phyloP scores from a whole-genome alignment of 495 filamentous ascomycete species.

The Aspergillus funiculosus region DNA sequence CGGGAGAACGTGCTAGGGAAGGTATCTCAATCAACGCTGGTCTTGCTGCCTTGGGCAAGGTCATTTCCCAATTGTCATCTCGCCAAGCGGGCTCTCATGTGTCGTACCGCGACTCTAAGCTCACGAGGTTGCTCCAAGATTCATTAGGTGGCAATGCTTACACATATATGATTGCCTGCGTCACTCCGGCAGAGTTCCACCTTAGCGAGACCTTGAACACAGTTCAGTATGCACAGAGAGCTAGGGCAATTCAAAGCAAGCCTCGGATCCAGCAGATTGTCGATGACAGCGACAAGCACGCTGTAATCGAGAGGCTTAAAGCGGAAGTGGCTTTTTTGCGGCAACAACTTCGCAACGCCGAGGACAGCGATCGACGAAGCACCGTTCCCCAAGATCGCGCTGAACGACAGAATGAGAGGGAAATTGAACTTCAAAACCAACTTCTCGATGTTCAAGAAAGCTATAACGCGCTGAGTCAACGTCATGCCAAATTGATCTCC shows the following conservation, averaged over 20 bases:
- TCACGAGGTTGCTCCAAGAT: conserved; percentile 93
- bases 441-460: conserved; percentile 91
- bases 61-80: conserved; percentile 96
- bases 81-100: conserved; percentile 84
- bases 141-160: conserved; percentile 97
- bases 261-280: conserved; percentile 86
- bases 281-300: conserved; percentile 93
- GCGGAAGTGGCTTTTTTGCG: conserved; percentile 91
- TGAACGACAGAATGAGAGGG: conserved; percentile 77
- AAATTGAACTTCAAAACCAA: conserved; percentile 89
- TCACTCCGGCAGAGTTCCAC: conserved; percentile 95
- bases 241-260: conserved; percentile 94
- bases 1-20: conserved; percentile 91
- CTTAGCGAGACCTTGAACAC: conserved; percentile 97
- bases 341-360: conserved; percentile 76
- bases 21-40: conserved; percentile 99
- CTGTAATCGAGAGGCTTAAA: conserved; percentile 86
- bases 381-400: conserved; percentile 56
- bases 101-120: conserved; percentile 94
- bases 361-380: conserved; percentile 57
- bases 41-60: conserved; percentile 90
- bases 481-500: conserved; percentile 91
- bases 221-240: conserved; percentile 91
- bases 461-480: conserved; percentile 81
- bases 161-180: conserved; percentile 99